These are phyloP conservation scores for Cryoendolithus antarcticus DNA, from an alignment of 2,329 filamentous ascomycete species.

Conservation along the genomic window DNA sequence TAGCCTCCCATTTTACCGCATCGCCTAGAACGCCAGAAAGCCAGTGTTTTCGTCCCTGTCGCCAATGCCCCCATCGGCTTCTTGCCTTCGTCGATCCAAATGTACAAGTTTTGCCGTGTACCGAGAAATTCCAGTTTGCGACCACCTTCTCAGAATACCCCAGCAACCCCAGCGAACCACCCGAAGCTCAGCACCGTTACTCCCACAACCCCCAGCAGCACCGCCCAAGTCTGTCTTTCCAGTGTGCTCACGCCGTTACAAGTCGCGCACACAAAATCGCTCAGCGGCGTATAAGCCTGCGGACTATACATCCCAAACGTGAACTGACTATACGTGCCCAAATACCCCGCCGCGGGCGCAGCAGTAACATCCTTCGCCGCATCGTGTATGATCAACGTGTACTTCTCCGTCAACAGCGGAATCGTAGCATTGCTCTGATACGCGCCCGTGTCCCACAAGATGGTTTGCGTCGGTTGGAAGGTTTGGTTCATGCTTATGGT, in stretches of 20 bases:
- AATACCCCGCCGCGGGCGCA: conserved; percentile 41
- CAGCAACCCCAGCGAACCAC: conserved; percentile 35
- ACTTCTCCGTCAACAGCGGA: conserved; percentile 47
- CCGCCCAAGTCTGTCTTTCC: conserved; percentile 43
- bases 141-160: conserved; percentile 16
- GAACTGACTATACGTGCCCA: conserved; percentile 39
- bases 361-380: conserved; percentile 40
- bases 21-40: no score
- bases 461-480: conserved; percentile 23
- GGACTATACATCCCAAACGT: conserved; percentile 52
- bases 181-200: conserved; percentile 48
- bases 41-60: no score
- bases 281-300: conserved; percentile 38
- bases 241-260: conserved; percentile 43
- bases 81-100: no score
- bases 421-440: conserved; percentile 38
- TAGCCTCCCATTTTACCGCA: no score
- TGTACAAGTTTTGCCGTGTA: no score
- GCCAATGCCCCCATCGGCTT: no score
- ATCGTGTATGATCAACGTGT: conserved; percentile 53
- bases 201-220: conserved; percentile 42
- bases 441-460: conserved; percentile 47
- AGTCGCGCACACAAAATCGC: conserved; percentile 37
- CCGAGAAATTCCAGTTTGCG: no score
- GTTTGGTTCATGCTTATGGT: conserved; percentile 50